Conservation (phyloP, 257 asterid genomes). For the Capsicum rhomboideum region DNA sequence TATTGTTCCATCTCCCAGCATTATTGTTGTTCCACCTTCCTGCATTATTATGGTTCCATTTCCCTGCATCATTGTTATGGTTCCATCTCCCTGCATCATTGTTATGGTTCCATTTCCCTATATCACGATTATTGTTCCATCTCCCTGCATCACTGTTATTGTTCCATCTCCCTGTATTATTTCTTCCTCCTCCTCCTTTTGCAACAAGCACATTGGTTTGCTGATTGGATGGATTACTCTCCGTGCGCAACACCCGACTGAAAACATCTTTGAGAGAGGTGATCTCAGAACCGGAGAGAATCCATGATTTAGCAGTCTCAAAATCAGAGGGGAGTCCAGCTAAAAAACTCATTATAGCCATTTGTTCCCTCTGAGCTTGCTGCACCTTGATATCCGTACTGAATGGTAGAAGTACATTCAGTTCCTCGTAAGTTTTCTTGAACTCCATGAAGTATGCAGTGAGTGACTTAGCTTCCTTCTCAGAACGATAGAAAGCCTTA, state of each 20-base stretch:
- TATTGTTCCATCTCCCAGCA: background rate
- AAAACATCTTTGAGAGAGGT: background rate
- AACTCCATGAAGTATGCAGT: too few relatives aligned
- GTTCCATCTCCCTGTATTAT: background rate
- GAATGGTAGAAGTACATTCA: too few relatives aligned
- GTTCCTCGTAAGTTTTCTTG: background rate
- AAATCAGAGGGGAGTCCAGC: too few relatives aligned
- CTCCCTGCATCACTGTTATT: background rate
- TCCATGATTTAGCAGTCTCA: background rate
- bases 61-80: background rate
- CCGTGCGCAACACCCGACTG: background rate
- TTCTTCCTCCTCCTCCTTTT: background rate
- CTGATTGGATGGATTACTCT: too few relatives aligned
- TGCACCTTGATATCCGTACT: background rate
- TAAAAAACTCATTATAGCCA: too few relatives aligned
- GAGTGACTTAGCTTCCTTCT: too few relatives aligned
- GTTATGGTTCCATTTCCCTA: background rate
- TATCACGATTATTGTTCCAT: too few relatives aligned
- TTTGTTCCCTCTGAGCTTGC: background rate
- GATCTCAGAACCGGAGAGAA: background rate
- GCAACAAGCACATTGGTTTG: background rate
- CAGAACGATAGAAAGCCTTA: too few relatives aligned
- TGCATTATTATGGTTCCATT: too few relatives aligned
- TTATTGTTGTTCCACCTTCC: background rate
- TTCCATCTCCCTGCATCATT: too few relatives aligned